These are phyloP conservation scores for Mrakia blollopis DNA, from an alignment of 768 basidiomycete genomes.

Conservation along the genomic window DNA sequence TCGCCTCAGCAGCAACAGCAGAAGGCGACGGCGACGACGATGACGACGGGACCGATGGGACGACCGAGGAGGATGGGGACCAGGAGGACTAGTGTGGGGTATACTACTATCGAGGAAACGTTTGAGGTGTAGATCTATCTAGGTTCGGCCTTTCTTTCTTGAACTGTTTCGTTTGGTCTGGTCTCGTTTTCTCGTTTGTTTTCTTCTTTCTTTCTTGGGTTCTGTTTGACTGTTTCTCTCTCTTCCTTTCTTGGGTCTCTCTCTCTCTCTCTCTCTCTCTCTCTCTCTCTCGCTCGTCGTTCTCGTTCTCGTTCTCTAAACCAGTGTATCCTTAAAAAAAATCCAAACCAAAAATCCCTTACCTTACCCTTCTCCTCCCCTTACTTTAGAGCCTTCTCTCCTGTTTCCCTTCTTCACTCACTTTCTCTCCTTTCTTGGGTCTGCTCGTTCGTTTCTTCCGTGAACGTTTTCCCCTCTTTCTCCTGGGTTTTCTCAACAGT, in stretches of 20 bases:
- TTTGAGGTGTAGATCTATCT: background rate
- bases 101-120: background rate
- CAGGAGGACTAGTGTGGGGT: background rate
- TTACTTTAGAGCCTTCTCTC: too few relatives aligned
- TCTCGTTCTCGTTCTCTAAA: too few relatives aligned
- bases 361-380: too few relatives aligned
- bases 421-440: background rate
- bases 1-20: background rate
- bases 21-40: too few relatives aligned
- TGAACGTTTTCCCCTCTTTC: background rate
- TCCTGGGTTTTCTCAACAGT: background rate
- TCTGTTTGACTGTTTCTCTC: background rate
- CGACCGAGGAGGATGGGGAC: background rate
- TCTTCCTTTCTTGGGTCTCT: background rate
- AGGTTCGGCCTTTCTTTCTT: background rate
- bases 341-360: too few relatives aligned
- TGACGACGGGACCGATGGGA: background rate
- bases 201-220: too few relatives aligned
- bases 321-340: too few relatives aligned
- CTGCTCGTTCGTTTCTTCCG: background rate
- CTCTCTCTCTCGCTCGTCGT: background rate
- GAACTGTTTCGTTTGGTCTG: background rate
- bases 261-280: background rate
- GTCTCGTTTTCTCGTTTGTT: too few relatives aligned
- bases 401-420: background rate